phyloP scores from a whole-genome alignment of 257 asterid species.

The Galeopsis tetrahit region DNA sequence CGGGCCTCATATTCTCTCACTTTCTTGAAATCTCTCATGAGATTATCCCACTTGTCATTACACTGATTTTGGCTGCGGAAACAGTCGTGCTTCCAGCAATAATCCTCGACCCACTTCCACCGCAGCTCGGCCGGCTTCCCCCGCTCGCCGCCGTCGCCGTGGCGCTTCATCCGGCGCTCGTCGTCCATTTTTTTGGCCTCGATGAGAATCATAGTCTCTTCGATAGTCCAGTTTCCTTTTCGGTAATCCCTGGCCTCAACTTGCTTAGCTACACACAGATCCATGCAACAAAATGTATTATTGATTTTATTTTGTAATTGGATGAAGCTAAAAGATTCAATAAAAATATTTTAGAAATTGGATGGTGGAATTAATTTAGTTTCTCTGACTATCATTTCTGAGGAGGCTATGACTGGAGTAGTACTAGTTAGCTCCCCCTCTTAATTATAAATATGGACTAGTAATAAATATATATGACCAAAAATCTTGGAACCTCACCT shows the following conservation, averaged over 20 bases:
- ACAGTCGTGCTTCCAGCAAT: conserved; percentile 80
- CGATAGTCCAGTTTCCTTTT: conserved; percentile 91
- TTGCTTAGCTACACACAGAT: conserved; percentile 24
- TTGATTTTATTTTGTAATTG: too few relatives aligned
- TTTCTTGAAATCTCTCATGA: conserved; percentile 94
- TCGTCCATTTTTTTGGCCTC: conserved; percentile 92
- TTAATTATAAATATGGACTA: neutral
- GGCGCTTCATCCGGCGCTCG: conserved; percentile 74
- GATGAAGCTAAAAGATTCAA: too few relatives aligned
- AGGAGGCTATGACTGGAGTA: neutral
- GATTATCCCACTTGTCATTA: conserved; percentile 94
- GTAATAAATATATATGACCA: neutral
- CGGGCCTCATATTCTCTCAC: conserved; percentile 71
- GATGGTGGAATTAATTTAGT: neutral
- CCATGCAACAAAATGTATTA: conserved; percentile 29
- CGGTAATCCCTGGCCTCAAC: conserved; percentile 68
- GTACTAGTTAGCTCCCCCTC: neutral
- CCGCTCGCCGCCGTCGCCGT: conserved; percentile 52
- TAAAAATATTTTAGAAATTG: too few relatives aligned
- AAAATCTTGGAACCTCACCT: too few relatives aligned
- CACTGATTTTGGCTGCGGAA: conserved; percentile 93
- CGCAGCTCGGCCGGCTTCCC: conserved; percentile 82
- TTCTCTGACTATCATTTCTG: neutral
- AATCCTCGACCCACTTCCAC: conserved; percentile 98
- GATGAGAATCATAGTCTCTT: conserved; percentile 83